Base-by-base conservation (phyloP, 768 basidiomycete species). In the Russula ochroleuca region DNA sequence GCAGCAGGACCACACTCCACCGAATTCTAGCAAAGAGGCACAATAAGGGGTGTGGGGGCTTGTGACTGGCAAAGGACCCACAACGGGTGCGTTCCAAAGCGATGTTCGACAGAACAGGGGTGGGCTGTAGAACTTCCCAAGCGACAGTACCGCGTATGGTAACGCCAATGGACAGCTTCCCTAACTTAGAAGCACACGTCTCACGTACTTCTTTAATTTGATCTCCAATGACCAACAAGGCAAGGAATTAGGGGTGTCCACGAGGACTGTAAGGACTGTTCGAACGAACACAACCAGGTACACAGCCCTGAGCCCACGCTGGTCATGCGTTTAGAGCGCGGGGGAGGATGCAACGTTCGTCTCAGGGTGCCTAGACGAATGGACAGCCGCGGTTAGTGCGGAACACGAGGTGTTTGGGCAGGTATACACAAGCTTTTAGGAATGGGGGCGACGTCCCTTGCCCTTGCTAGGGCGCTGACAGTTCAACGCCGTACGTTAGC, bases 231-330 rank as follows among this genome's bases (percentile, higher is more conserved):
- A 49, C 40, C 5, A 57, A 51, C 41, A 57, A 9, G 49, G 55
- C 62, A 57, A 35, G 23, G 37, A 41, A 28, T 50, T 57, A 57
- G 57, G 62, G 62, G 57, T 38, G 56, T 43, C 35, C 62, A 58
- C 50, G 35, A 63, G 37, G 55, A n/a, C 37, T 45, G 33, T 21
- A n/a, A n/a, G n/a, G n/a, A n/a, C n/a, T n/a, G n/a, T n/a, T 6
- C 25, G 7, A 28, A 38, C 15, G 37, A 40, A 28, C 28, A 5
- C 28, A 28, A 11, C 38, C 53, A 57, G 48, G 54, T 19, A 50
- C 61, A 25, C 14, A 14, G 9, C 25, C 35, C 37, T 19, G n/a
- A 41, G 45, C 21, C 23, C 37, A 25, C 43, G 5, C 17, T 51
- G 41, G 17, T 51, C 56, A 45, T 10, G 41, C 31, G 14, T 43